Percentiles rank a stretch among this genome's conserved stretches.
Conservation (phyloP, 2,329 filamentous ascomycete species). For the Colletotrichum viniferum region DNA sequence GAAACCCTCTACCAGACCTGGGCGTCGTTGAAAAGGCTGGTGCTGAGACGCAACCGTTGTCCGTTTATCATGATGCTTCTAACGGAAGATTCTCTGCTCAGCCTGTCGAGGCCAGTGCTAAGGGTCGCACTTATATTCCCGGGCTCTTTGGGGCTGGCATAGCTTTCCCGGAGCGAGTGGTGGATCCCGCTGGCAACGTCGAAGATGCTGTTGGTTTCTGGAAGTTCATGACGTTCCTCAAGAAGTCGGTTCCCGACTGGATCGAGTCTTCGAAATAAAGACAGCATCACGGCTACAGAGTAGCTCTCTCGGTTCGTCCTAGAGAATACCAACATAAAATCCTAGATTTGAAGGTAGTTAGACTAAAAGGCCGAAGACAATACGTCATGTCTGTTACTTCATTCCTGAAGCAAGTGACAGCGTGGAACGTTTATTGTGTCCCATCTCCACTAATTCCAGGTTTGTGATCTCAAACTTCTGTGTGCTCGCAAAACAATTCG, state of each 20-base stretch:
- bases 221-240: neutral
- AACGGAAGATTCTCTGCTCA: neutral
- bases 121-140: neutral
- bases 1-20: neutral
- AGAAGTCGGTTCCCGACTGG: neutral
- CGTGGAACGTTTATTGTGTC: neutral
- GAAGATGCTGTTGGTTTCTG: neutral
- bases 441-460: neutral
- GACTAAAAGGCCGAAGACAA: neutral
- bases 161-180: neutral
- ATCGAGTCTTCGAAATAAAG: neutral
- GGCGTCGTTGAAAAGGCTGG: neutral
- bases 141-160: neutral
- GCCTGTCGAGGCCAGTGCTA: neutral
- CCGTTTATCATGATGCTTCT: neutral
- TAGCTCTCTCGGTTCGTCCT: neutral
- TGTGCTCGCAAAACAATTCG: neutral
- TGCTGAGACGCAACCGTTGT: neutral
- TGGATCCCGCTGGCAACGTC: neutral
- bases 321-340: neutral
- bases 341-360: neutral
- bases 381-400: neutral
- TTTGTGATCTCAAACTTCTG: neutral
- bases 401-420: neutral
- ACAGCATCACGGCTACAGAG: neutral